Conservation (phyloP, 148 eudicot species). For the Fagopyrum homotropicum region DNA sequence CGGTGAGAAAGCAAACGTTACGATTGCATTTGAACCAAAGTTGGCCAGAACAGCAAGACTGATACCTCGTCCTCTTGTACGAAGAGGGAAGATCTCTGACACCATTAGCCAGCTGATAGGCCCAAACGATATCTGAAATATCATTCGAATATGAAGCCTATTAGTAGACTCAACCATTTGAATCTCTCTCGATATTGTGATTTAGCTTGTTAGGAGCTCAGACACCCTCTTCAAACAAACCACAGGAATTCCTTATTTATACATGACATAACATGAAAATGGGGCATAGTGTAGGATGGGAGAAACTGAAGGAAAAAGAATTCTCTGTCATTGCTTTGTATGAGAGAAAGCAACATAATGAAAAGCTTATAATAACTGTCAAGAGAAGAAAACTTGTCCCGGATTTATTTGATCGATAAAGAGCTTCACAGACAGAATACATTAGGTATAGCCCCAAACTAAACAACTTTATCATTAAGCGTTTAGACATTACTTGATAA, state of each 20-base stretch:
- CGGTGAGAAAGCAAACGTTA: slow-evolving; percentile 91
- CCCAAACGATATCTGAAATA: slow-evolving; percentile 79
- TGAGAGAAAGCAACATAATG: not conserved
- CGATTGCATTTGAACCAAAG: slow-evolving; percentile 88
- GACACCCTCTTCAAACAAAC: not conserved
- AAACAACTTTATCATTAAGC: not conserved
- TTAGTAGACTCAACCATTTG: not conserved
- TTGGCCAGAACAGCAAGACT: slow-evolving; percentile 95
- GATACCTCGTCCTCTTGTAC: slow-evolving; percentile 93
- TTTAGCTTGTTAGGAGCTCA: not conserved
- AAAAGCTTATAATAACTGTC: not conserved
- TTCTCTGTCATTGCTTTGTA: not conserved
- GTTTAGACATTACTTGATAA: slow-evolving; percentile 60
- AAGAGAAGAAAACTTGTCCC: not conserved
- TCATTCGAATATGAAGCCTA: slow-evolving; percentile 8
- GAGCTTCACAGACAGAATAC: not conserved
- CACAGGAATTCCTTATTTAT: not conserved
- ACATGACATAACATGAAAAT: not conserved
- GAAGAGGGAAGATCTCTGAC: slow-evolving; percentile 94
- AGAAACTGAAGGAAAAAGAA: not conserved
- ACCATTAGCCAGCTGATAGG: slow-evolving; percentile 99
- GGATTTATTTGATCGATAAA: not conserved
- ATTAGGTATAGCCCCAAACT: not conserved
- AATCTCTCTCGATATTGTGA: not conserved
- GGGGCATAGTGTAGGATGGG: not conserved